Evolutionary conservation across 2,329 filamentous ascomycete genomes (phyloP), one percentile per base, ranked within the genome.

Genomic region (Aplosporella prunicola): DNA sequence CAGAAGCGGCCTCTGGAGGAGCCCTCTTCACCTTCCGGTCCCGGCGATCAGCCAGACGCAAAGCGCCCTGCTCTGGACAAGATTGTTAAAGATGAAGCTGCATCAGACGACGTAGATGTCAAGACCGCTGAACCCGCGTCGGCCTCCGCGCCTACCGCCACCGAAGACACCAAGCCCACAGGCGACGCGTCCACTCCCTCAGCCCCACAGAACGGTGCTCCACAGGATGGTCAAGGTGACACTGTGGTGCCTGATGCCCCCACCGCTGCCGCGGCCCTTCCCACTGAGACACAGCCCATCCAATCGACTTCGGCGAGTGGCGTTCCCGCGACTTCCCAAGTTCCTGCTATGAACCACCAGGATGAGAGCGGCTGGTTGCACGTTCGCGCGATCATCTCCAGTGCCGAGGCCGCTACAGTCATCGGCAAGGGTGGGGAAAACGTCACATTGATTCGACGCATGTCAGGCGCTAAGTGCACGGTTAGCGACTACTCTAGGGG

Each of bases 381-480:
- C 60, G 84, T 98, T 51, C 83, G 91, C 50, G 86, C 91, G 39
- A 88, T 95, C 52, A 98, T 98, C 52, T 93, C 89, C 35, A 98
- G 89, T 62, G 86, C 87, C 30, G 91, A 98, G 64, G 91, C 91
- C 49, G 91, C 91, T 25, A 98, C 91, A 32, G 86, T 95, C 48
- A 98, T 98, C 63, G 91, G 91, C 57, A 98, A 98, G 67, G 89
- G 88, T 46, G 91, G 91, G 58, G 91, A 98, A 70, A 98, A 98
- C 56, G 91, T 98, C 32, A 93, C 88, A 49, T 86, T 93, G 66
- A 96, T 98, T 56, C 80, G 91, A 49, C 86, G 85, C 59, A 73
- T 94, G 66, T 95, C 91, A 35, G 88, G 87, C 52, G 91, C 91
- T 48, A 96, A 96, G 67, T 98, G 91, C 69, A 98, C 91, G 32